Evolutionary conservation across 441 rosid genomes (phyloP), one percentile per base, ranked within the genome.

Genomic region (Corymbia citriodora): DNA sequence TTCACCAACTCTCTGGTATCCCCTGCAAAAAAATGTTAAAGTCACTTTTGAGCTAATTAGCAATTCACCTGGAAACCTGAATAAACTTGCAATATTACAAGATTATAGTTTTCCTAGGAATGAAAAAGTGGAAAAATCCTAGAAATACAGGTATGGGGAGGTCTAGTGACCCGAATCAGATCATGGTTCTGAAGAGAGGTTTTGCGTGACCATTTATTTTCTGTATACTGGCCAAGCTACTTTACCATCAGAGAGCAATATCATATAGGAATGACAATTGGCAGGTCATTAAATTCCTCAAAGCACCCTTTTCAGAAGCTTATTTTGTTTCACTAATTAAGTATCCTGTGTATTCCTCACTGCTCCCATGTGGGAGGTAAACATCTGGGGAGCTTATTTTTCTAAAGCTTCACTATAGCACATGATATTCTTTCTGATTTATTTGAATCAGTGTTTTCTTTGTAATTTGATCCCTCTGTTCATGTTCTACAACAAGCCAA

Each of bases 1-100:
- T 93, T 97, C 98, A 86, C 97, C 97, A 72, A 97, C 68, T 89
- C 96, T 96, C 93, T 98, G 99, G 94, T 96, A 98, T 91, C 97
- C 99, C 92, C 99, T 98, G 96, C 94, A 94, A n/a, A 92, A 92
- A 88, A 92, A 87, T 55, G 40, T 88, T 53, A 74, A 63, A 23
- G 88, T n/a, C 36, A 83, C 52, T 31, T 27, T 31, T 65, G 63
- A 63, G 72, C 88, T 61, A 31, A 87, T 79, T 79, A 74, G 52
- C 29, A 40, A 1, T 79, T 23, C 85, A 79, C 52, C 29, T 40
- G 50, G 25, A 45, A 79, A 79, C 52, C 52, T 21, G 25, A 11
- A 23, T 11, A 74, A 74, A 40, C 52, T 21, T 74, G 85, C 10
- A 40, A 79, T 79, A 79, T 11, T 79, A 79, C 52, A 79, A 23